Evolutionary conservation across 139 green algal species (phyloP), one percentile per base, ranked within the genome.

Genomic region (Chlorella sp.): DNA sequence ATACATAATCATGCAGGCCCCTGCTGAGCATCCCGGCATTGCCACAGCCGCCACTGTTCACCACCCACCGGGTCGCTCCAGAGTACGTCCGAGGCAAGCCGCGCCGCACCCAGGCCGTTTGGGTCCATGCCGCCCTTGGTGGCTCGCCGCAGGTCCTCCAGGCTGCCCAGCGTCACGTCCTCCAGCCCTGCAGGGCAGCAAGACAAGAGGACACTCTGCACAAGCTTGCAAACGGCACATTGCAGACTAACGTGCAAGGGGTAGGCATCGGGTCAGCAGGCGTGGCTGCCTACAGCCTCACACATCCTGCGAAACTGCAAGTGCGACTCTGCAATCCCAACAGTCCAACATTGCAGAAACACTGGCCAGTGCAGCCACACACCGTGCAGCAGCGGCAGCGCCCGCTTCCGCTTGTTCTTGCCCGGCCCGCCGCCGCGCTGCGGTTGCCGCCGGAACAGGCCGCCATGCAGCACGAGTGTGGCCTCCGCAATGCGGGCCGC

Each of bases 401-500:
- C 32, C 54, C 87, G 70, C 74, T 90, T 90, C 32, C 68, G 43
- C 77, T 90, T 90, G 74, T 87, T 81, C 75, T 92, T 86, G 22
- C 72, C 51, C 51, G 22, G 51, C 51, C 51, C 41, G 44, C 40
- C 65, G 43, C 22, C 30, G 26, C 78, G 73, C 60, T 76, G 51
- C 28, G 51, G 48, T 64, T 75, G 67, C 19, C 44, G 20, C 73
- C 90, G 69, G 80, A 90, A 89, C n/a, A 88, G 80, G 17, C 95
- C 95, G 58, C 96, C 97, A 86, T 99, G 97, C 73, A 97, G 86
- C 9, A 99, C 91, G 30, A 99, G 91, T 4, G 94, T 95, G 30
- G 83, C 87, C 22, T 64, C 36, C 1, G 76, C 84, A 0, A 99
- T 83, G 26, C 95, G 72, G 2, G 94, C 94, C 9, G 92, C 92